Evolutionary conservation across 1,284 basidiomycete species (phyloP), one percentile per base, ranked within the genome.

Genomic region (Cutaneotrichosporon mucoides): DNA sequence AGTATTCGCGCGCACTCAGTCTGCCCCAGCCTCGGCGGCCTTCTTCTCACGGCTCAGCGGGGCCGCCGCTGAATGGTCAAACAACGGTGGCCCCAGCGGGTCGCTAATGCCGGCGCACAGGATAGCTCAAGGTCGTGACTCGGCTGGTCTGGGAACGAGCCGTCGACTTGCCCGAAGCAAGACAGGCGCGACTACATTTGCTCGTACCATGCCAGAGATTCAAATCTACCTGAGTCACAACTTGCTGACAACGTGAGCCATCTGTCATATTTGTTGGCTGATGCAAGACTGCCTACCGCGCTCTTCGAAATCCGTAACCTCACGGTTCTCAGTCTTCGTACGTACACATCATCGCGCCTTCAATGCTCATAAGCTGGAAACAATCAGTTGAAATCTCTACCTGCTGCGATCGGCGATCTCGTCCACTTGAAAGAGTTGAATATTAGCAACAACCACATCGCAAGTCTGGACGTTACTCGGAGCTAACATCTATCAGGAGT

Each of bases 281-380:
- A 6, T 36, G 13, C n/a, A 43, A 76, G 76, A 36, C 61, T 79
- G 1, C 77, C 77, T 2, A 75, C 68, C 35, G 75, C 74, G 0
- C 54, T 79, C 49, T 79, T 79, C 45, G 73, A 77, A 51, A 66
- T 77, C 9, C 56, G 66, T 0, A 76, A 77, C 56, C 59, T 79
- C 13, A 75, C 73, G 0, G 63, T 73, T 0, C 57, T 79, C 10
- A 69, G 62, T 51, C 64, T 78, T 7, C 63, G 75, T 73, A 47
- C 64, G 71, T 64, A 24, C 24, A 7, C 6, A 6, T 6, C 43
- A n/a, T 4, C 34, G 10, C 1, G 24, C 38, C n/a, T 13, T 1
- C 0, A 13, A 13, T 33, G 57, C 59, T 54, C 59, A 37, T 10
- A 12, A 7, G 7, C 63, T 75, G 75, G 70, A 1, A 62, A 66